Conservation (phyloP, 352 stramenopile genomes). For the Phytopythium aichiense region DNA sequence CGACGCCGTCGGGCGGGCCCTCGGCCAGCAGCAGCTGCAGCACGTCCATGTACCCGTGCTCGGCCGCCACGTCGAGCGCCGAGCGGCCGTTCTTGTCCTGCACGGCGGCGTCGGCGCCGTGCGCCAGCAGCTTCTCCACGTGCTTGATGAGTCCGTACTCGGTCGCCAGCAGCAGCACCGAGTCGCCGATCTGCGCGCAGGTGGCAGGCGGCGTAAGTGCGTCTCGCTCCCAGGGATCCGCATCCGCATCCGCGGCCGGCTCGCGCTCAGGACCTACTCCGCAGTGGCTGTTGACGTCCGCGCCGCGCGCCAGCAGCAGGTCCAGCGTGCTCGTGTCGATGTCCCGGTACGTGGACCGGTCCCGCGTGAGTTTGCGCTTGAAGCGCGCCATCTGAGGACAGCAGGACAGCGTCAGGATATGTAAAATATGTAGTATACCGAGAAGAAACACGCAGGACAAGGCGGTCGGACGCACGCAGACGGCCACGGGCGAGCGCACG, state of each 20-base stretch:
- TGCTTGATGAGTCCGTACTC: slow-evolving; percentile 44
- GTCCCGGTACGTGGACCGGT: slow-evolving; percentile 33
- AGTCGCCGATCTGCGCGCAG: slow-evolving; percentile 23
- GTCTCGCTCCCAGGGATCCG: no score
- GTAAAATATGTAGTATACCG: no score
- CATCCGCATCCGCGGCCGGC: background rate
- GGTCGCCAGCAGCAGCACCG: slow-evolving; percentile 27
- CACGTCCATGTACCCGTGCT: slow-evolving; percentile 39
- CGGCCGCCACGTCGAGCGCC: slow-evolving; percentile 32
- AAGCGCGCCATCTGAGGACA: slow-evolving; percentile 23
- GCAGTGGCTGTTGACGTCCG: slow-evolving; percentile 22
- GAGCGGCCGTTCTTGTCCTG: slow-evolving; percentile 24
- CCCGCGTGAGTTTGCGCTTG: slow-evolving; percentile 21
- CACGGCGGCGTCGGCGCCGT: slow-evolving; percentile 24
- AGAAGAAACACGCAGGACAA: no score
- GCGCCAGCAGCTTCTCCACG: slow-evolving; percentile 33
- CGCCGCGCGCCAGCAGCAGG: slow-evolving; percentile 26
- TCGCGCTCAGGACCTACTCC: no score
- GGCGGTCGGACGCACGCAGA: slow-evolving; percentile 11
- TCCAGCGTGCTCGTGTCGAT: slow-evolving; percentile 42
- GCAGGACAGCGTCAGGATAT: no score
- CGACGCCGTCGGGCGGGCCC: background rate
- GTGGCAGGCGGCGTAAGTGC: no score
- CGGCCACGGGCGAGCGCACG: slow-evolving; percentile 28
- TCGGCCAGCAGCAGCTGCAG: slow-evolving; percentile 20